These are phyloP conservation scores for Paecilomyces dactylethromorphus DNA, from an alignment of 2,329 filamentous ascomycete species.

Conservation along the genomic window DNA sequence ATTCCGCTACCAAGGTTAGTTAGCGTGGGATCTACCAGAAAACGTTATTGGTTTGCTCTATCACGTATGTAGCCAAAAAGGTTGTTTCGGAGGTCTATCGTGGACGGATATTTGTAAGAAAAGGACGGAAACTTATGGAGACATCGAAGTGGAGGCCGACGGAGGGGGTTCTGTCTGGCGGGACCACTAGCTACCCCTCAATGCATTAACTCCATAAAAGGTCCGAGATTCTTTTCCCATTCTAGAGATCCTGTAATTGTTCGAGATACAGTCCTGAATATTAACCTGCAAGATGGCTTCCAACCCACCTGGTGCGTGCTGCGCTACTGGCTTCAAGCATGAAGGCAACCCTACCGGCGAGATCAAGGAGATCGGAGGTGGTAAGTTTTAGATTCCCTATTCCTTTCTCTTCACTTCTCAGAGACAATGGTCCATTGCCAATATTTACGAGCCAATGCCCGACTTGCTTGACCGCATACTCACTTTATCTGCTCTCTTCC, in stretches of 20 bases:
- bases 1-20: background rate
- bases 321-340: slow-evolving; percentile 45
- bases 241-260: background rate
- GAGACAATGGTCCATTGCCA: background rate
- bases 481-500: background rate
- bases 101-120: background rate
- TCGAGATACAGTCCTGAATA: background rate
- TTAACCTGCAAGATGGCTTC: slow-evolving; percentile 41
- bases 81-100: background rate
- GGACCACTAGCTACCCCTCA: background rate
- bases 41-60: background rate
- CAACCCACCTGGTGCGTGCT: slow-evolving; percentile 44
- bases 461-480: background rate
- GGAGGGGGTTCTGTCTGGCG: background rate
- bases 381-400: slow-evolving; percentile 22
- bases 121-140: background rate
- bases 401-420: background rate
- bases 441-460: background rate
- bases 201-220: background rate
- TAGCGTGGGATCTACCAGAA: background rate
- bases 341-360: slow-evolving; percentile 44
- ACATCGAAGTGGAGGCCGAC: background rate
- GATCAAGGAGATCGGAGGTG: slow-evolving; percentile 40
- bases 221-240: background rate
- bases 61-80: background rate